These are phyloP conservation scores for Terana coerulea DNA, from an alignment of 768 basidiomycete genomes.

Conservation along the genomic window DNA sequence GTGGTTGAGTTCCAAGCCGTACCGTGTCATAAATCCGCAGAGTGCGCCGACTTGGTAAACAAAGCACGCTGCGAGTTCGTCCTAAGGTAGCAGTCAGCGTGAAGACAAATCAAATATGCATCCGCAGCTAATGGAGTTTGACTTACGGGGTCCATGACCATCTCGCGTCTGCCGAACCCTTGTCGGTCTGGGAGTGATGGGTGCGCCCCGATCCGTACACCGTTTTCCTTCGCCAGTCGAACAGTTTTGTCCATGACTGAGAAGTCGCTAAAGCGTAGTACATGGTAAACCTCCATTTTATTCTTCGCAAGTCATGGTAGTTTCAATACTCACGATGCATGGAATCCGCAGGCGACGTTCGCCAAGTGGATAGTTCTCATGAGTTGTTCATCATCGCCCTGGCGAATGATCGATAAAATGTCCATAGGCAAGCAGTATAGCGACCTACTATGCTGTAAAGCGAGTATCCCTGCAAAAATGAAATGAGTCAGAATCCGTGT, in stretches of 20 bases:
- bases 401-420: neutral
- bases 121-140: neutral
- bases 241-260: conserved; percentile 65
- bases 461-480: conserved; percentile 25
- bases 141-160: conserved; percentile 55
- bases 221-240: conserved; percentile 48
- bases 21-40: conserved; percentile 50
- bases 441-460: conserved; percentile 25
- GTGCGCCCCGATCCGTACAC: conserved; percentile 62
- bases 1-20: conserved; percentile 53
- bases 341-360: conserved; percentile 64
- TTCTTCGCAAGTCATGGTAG: too few relatives aligned
- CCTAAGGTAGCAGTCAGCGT: too few relatives aligned
- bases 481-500: neutral
- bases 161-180: conserved; percentile 64
- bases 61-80: conserved; percentile 53
- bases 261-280: conserved; percentile 44
- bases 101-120: neutral
- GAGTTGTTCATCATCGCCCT: conserved; percentile 29
- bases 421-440: too few relatives aligned
- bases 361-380: conserved; percentile 34
- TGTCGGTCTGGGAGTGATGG: conserved; percentile 61
- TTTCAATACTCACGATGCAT: conserved; percentile 45
- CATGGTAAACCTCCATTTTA: neutral
- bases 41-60: conserved; percentile 69